phyloP scores from a whole-genome alignment of 768 basidiomycete genomes.

The Hysterangium stoloniferum region DNA sequence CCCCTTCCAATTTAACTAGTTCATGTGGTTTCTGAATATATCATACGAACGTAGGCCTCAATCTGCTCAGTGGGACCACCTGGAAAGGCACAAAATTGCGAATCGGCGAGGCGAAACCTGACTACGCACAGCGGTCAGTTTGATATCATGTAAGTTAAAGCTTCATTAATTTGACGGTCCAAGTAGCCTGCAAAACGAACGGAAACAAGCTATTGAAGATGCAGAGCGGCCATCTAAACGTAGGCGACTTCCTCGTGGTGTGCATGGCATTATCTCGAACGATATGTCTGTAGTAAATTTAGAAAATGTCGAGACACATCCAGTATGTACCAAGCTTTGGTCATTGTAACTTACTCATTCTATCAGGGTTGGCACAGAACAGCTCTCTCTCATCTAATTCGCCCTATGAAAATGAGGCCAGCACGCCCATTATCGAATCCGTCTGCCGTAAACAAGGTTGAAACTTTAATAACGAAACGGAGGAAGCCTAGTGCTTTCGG shows the following conservation, averaged over 20 bases:
- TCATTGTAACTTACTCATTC: background rate
- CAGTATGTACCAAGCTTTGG: slow-evolving; percentile 13
- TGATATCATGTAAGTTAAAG: background rate
- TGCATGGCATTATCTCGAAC: slow-evolving; percentile 36
- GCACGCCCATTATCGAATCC: slow-evolving; percentile 43
- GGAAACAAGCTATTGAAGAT: slow-evolving; percentile 23
- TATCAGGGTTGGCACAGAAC: slow-evolving; percentile 61
- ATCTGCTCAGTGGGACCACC: slow-evolving; percentile 66
- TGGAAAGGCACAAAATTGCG: slow-evolving; percentile 87
- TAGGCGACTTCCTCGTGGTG: slow-evolving; percentile 18
- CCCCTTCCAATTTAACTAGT: background rate
- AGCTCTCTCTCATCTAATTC: slow-evolving; percentile 53
- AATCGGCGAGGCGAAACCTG: slow-evolving; percentile 76
- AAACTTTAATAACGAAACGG: slow-evolving; percentile 7
- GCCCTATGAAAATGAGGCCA: slow-evolving; percentile 67
- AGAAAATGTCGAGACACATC: slow-evolving; percentile 41
- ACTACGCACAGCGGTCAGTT: slow-evolving; percentile 55
- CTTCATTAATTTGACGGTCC: background rate
- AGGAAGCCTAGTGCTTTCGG: slow-evolving; percentile 34
- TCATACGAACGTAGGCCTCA: slow-evolving; percentile 46
- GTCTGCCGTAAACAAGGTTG: background rate
- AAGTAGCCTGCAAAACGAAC: slow-evolving; percentile 22
- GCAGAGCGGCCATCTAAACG: slow-evolving; percentile 27
- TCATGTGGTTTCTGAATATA: background rate
- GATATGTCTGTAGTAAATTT: slow-evolving; percentile 63